phyloP scores from a whole-genome alignment of 345 rosid genomes.

The Rhodomyrtus tomentosa region DNA sequence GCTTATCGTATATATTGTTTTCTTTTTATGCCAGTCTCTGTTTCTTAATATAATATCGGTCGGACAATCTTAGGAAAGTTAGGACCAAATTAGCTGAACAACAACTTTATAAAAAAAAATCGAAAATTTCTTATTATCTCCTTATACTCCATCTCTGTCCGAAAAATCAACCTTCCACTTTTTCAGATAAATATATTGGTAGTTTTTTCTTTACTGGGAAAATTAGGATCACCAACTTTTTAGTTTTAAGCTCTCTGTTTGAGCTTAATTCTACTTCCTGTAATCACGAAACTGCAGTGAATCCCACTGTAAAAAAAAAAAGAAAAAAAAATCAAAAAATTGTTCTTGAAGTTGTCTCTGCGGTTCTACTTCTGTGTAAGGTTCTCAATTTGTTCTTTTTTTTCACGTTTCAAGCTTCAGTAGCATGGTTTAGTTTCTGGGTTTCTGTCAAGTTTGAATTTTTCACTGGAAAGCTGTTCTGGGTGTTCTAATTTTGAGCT shows the following conservation, averaged over 20 bases:
- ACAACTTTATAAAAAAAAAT: not conserved
- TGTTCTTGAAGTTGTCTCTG: not conserved
- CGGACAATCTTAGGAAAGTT: slow-evolving; percentile 8
- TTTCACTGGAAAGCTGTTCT: not conserved
- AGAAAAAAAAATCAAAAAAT: not conserved
- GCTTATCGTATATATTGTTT: not conserved
- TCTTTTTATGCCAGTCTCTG: not conserved
- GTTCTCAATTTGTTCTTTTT: not conserved
- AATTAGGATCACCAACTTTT: not conserved
- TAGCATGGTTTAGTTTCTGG: not conserved
- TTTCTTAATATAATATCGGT: not conserved
- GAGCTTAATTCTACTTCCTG: not conserved
- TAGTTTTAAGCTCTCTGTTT: not conserved
- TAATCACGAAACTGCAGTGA: not conserved
- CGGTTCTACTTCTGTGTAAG: slow-evolving; percentile 1
- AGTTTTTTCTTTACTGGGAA: not conserved
- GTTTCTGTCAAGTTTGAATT: not conserved
- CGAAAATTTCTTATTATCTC: not conserved
- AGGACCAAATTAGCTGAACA: slow-evolving; percentile 6
- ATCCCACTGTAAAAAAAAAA: not conserved
- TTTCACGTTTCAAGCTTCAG: not conserved
- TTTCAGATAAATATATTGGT: not conserved
- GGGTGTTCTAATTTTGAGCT: not conserved
- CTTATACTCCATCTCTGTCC: not conserved
- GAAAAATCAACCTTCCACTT: not conserved